These are phyloP conservation scores for Aspergillus neotritici DNA, from an alignment of 2,329 filamentous ascomycete species.

Conservation along the genomic window DNA sequence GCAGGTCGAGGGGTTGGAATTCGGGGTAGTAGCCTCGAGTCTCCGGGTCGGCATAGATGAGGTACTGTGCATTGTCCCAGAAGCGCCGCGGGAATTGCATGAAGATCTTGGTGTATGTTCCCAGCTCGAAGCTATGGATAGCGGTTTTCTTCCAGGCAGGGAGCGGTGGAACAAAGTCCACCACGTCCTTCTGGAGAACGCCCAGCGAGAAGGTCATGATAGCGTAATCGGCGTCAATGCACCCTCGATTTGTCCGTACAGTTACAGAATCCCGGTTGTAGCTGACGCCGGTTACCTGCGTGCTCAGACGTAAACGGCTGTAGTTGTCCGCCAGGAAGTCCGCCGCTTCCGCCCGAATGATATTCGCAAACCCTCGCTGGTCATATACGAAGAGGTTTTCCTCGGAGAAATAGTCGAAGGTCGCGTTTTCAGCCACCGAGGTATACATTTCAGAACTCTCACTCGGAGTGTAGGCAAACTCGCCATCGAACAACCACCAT, in stretches of 20 bases:
- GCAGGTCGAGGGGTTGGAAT: too few species aligned
- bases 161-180: conserved; percentile 54
- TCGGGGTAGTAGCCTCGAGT: too few species aligned
- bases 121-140: conserved; percentile 61
- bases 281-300: conserved; percentile 50
- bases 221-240: conserved; percentile 56
- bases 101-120: conserved; percentile 62
- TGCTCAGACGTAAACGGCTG: conserved; percentile 53
- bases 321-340: conserved; percentile 52
- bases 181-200: conserved; percentile 58
- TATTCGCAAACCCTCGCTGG: conserved; percentile 55
- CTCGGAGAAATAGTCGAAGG: conserved; percentile 57
- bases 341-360: conserved; percentile 53
- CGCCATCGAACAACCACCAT: conserved; percentile 32
- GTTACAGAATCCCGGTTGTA: conserved; percentile 51
- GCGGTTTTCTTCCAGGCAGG: conserved; percentile 60
- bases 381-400: conserved; percentile 60
- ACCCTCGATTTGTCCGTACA: conserved; percentile 51
- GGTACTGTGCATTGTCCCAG: too few species aligned
- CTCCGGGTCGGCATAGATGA: too few species aligned
- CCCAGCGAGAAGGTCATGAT: conserved; percentile 64
- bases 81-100: too few species aligned
- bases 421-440: conserved; percentile 53
- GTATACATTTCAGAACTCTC: conserved; percentile 53
- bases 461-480: conserved; percentile 54